These are phyloP conservation scores for Apiotrichum siamense DNA, from an alignment of 1,284 basidiomycete genomes.

Conservation along the genomic window DNA sequence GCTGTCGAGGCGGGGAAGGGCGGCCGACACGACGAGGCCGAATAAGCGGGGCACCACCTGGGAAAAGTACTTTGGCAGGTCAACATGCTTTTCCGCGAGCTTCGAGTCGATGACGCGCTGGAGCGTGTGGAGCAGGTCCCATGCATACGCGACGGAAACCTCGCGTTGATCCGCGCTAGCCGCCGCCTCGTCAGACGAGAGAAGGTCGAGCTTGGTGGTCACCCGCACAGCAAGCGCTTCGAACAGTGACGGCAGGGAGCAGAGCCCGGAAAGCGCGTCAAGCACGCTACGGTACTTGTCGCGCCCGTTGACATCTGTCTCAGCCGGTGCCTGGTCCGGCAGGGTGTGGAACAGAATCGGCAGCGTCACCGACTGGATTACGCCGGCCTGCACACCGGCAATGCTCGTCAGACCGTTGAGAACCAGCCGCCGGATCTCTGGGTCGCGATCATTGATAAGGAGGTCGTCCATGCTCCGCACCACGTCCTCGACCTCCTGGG, in stretches of 20 bases:
- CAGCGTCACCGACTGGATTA: slow-evolving; percentile 69
- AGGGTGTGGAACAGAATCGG: slow-evolving; percentile 71
- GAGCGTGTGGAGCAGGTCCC: slow-evolving; percentile 70
- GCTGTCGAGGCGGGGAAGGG: slow-evolving; percentile 27
- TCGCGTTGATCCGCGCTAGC: slow-evolving; percentile 44
- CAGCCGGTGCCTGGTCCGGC: slow-evolving; percentile 59
- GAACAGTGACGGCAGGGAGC: slow-evolving; percentile 69
- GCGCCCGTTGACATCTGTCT: slow-evolving; percentile 56
- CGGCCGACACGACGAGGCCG: slow-evolving; percentile 60
- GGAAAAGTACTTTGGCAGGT: slow-evolving; percentile 72
- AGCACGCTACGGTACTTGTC: slow-evolving; percentile 65
- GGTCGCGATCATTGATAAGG: slow-evolving; percentile 56
- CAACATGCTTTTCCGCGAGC: slow-evolving; percentile 57
- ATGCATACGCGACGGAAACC: slow-evolving; percentile 66
- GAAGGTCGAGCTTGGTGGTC: slow-evolving; percentile 68
- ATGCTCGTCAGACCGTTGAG: slow-evolving; percentile 66
- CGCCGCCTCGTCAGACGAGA: slow-evolving; percentile 28
- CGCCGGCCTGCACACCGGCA: slow-evolving; percentile 57
- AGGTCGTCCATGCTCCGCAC: slow-evolving; percentile 68
- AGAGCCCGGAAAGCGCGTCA: slow-evolving; percentile 66
- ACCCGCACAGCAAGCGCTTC: slow-evolving; percentile 75
- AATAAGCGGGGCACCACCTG: slow-evolving; percentile 64
- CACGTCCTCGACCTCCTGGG: slow-evolving; percentile 70
- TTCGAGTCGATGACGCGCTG: slow-evolving; percentile 62
- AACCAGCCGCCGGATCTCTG: slow-evolving; percentile 54